phyloP scores from a whole-genome alignment of 176 grass and related monocot species.

The Zea mays region Zm-B73-REFERENCE-NAM-5.0 NC_050099.1:162883501-162884000 shows the following conservation, averaged over 20 bases:
- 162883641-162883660: slow-evolving; percentile 52
- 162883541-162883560: slow-evolving; percentile 1
- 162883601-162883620: slow-evolving; percentile 37
- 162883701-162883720: slow-evolving; percentile 44
- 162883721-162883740: slow-evolving; percentile 60
- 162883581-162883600: slow-evolving; percentile 34
- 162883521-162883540: slow-evolving; percentile 9
- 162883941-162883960: not conserved
- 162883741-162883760: slow-evolving; percentile 57
- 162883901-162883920: not conserved
- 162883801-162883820: slow-evolving; percentile 14
- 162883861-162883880: slow-evolving; percentile 48
- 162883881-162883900: not conserved
- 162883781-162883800: slow-evolving; percentile 47
- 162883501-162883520: not conserved
- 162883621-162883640: slow-evolving; percentile 49
- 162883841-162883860: slow-evolving; percentile 35
- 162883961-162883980: slow-evolving; percentile 56
- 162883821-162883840: slow-evolving; percentile 12
- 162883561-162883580: slow-evolving; percentile 6
- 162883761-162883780: slow-evolving; percentile 54
- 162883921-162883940: not conserved
- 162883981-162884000: slow-evolving; percentile 44
- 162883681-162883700: slow-evolving; percentile 56
- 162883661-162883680: slow-evolving; percentile 66